Evolutionary conservation across 164 flowering plant species (phyloP), one percentile per base, ranked within the genome.

Genomic region (Piper betle): DNA sequence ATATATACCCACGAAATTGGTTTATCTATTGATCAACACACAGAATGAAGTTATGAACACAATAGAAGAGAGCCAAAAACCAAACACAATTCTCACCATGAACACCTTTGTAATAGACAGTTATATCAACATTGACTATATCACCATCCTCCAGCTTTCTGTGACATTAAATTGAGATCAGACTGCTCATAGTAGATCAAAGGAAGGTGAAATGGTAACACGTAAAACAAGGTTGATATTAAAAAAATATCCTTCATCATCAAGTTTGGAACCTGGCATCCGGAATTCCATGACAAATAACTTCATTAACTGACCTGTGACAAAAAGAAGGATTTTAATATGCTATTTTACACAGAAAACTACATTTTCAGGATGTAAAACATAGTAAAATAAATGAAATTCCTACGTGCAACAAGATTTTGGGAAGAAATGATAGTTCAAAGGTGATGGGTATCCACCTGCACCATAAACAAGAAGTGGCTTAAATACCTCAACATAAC

Each of bases 351-450:
- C 50, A 40, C 60, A 58, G 54, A 41, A 62, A 52, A 25, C 25
- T 20, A 55, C 33, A 16, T 19, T 40, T 9, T 48, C 53, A n/a
- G 39, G 54, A 15, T 33, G 53, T 19, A 38, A 60, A 41, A 52
- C 41, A 57, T 61, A 19, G n/a, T 33, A 39, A 48, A 66, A 10
- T 58, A 48, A 62, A 67, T 33, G 57, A 74, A 81, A 80, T 85
- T 83, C 98, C 83, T 87, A 93, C 97, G 98, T 93, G 98, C 98
- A 93, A 85, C 97, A 89, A 72, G 98, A 93, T 77, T 90, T 93
- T 16, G 98, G 98, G 71, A 90, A 93, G 79, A 87, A 93, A 75
- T 86, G 75, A 74, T 93, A 93, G 72, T 93, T 93, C 55, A 93
- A 77, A 20, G 98, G 97, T 60, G 98, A 93, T 64, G 98, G 98